Evolutionary conservation across 176 grass and related monocot genomes (phyloP).

Genomic region (Rhynchospora breviuscula): DNA sequence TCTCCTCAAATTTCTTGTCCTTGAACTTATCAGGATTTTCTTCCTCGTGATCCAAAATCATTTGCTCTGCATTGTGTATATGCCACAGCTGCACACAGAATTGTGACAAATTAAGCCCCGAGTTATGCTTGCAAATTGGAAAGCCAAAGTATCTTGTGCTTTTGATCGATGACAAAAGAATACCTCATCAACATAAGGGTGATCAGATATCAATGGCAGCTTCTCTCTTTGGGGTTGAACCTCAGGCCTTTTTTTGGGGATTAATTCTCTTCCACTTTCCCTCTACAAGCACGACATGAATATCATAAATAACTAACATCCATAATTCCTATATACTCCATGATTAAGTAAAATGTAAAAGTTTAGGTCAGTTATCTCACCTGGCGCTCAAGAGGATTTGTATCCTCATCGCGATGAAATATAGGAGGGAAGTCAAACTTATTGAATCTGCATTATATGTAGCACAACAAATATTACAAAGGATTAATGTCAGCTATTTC

Average conservation of each 20-base stretch:
- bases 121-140: neutral
- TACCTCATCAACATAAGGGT: constrained; percentile 95
- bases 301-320: neutral
- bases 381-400: constrained; percentile 71
- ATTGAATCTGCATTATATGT: constrained; percentile 65
- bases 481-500: neutral
- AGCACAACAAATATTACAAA: neutral
- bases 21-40: constrained; percentile 87
- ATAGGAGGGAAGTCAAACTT: constrained; percentile 91
- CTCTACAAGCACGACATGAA: constrained; percentile 35
- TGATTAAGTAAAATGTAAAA: neutral
- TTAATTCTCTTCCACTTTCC: constrained; percentile 58
- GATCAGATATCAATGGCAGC: constrained; percentile 76
- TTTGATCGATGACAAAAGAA: constrained; percentile 18
- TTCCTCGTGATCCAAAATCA: constrained; percentile 95
- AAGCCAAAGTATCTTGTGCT: constrained; percentile 3
- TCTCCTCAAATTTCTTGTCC: constrained; percentile 69
- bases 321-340: neutral
- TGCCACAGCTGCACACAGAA: constrained; percentile 60
- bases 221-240: constrained; percentile 43
- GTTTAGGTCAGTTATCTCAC: constrained; percentile 23
- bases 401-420: constrained; percentile 86
- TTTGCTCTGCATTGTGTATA: constrained; percentile 91
- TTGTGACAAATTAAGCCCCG: neutral
- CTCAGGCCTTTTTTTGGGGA: constrained; percentile 67